Base-by-base conservation (phyloP, 2,329 filamentous ascomycete species). In the Monilinia aucupariae region DNA sequence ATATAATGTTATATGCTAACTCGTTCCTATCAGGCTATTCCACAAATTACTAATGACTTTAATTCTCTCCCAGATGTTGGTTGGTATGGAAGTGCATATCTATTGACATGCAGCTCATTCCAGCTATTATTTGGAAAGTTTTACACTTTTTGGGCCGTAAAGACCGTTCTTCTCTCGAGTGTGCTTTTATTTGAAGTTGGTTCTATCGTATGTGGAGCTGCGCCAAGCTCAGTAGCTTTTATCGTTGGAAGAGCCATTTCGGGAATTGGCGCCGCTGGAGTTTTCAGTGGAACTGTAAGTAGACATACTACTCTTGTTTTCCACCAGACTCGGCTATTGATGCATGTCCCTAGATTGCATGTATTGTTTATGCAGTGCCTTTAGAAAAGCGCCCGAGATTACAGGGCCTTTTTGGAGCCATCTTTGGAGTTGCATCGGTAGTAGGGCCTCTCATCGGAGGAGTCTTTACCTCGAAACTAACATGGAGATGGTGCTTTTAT, bases 51-150 rank as follows among this genome's bases (percentile, higher is more conserved):
- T 4, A 30, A 20, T 6, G 13, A 34, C 7, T 37, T 8, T 12
- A 59, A n/a, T 34, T 49, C n/a, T 59, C 12, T 49, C 4, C 13
- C 30, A 22, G 55, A 49, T 17, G 20, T 34, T 34, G 30, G 27
- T 55, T 79, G 77, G 76, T 77, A 78, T 52, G 74, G 74, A 2
- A 73, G 70, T 59, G 72, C 73, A 47, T 74, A 75, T 15, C 25
- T 34, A 12, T 49, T 37, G 5, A 34, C 13, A 27, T 41, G 34
- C 3, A 27, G 6, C 32, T 37, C 34, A 22, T 53, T 30, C 7
- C 9, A 39, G 25, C 34, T 53, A 22, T 17, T 41, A 27, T 22
- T 30, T 20, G 47, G 58, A 50, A 60, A 52, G 17, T 30, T 43
- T 4, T 60, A 43, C 34, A 39, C 73, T 71, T 61, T 66, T 68